Base-by-base conservation (phyloP, 768 basidiomycete genomes). In the Hygrocybe punicea region DNA sequence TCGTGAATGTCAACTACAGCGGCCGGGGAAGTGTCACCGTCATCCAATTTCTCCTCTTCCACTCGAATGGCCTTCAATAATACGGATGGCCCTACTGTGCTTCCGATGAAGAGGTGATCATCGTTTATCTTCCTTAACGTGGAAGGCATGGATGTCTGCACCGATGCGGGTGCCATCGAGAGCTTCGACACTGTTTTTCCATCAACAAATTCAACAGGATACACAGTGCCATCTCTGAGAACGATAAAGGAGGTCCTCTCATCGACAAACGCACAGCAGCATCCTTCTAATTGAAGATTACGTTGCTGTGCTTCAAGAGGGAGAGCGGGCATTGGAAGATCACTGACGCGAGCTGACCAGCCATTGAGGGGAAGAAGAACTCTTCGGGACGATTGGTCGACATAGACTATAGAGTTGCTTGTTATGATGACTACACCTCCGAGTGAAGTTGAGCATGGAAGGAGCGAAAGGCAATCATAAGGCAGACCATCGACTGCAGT, bases 341-440 rank as follows among this genome's bases (percentile, higher is more conserved):
- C 87, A 60, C 86, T 90, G 39, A 87, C 79, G 34, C 91, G 82
- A 14, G 78, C 63, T 52, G 85, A 81, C 96, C 96, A 98, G 35
- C 89, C 92, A 67, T 93, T 98, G 10, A 91, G 78, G 1, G 91
- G 83, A 2, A 91, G 76, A 3, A 78, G 82, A 21, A 91, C 81
- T 6, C 85, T 80, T 47, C 88, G 83, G 5, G 89, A 85, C 2
- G 89, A 80, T 68, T 94, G 93, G 70, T 97, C 94, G 65, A 98
- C 81, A 67, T 97, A 91, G 33, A 98, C 81, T 59, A 98, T 71
- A 0, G 89, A 81, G 71, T 97, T 96, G 52, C 82, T 77, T 0
- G 89, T 81, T 25, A 90, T 71, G 56, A 98, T 71, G 19, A 97
- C 73, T 0, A 96, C 85, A 19, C 96, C 97, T 0, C 93, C 93